Evolutionary conservation across 257 asterid genomes (phyloP).

Genomic region (Oldenlandia corymbosa): DNA sequence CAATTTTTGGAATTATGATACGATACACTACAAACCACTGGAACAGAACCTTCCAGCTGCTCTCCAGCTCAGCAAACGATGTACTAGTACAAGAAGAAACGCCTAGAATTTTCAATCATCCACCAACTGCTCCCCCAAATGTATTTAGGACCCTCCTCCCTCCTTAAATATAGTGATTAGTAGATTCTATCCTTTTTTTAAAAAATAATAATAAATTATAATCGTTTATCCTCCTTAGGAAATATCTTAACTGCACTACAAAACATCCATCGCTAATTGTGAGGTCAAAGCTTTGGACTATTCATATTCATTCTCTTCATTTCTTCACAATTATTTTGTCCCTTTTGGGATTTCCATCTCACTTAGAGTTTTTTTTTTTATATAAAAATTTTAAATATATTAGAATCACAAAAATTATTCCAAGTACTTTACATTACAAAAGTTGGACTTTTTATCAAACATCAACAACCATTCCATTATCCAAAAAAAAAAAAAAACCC

Average conservation of each 20-base stretch:
- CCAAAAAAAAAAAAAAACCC: no score
- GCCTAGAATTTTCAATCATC: slow-evolving; percentile 18
- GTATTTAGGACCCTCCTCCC: not conserved
- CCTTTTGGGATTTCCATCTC: not conserved
- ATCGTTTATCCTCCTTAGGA: slow-evolving; percentile 8
- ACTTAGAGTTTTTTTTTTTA: no score
- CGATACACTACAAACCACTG: not conserved
- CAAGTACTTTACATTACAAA: no score
- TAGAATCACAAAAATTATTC: no score
- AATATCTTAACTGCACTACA: slow-evolving; percentile 6
- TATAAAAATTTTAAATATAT: no score
- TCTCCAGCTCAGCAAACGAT: slow-evolving; percentile 13
- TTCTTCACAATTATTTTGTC: not conserved
- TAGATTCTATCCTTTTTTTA: no score
- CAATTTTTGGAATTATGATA: not conserved
- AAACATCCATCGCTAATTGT: not conserved
- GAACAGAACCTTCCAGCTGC: slow-evolving; percentile 25
- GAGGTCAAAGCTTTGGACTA: slow-evolving; percentile 2
- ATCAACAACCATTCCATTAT: no score
- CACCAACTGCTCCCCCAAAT: not conserved
- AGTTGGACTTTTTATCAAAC: no score
- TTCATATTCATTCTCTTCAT: not conserved
- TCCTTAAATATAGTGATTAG: not conserved
- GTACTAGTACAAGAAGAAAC: slow-evolving; percentile 1
- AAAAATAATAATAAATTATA: no score